Base-by-base conservation (phyloP, 2,329 filamentous ascomycete genomes). In the Claviceps spartinae region DNA sequence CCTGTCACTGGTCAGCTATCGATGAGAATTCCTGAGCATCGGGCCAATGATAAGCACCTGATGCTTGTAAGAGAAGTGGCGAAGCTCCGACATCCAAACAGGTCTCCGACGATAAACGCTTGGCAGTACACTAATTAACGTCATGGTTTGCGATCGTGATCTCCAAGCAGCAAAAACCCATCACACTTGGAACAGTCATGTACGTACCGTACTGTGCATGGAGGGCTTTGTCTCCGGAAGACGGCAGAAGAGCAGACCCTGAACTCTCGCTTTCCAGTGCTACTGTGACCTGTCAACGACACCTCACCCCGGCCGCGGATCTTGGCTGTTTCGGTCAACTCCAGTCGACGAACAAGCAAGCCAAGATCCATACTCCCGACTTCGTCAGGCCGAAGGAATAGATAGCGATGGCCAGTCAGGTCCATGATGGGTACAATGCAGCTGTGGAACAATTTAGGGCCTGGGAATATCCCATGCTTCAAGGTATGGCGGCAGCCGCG, bases 391-490 rank as follows among this genome's bases (percentile, higher is more conserved):
- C 30, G 30, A 34, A 34, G 9, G 6, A 36, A 13, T 22, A 30
- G 3, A 44, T 9, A 30, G n/a, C 16, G 1, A 51, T 47, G 43
- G 22, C 43, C 22, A 30, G 9, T 43, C 49, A 34, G 11, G n/a
- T 40, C 22, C 34, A 47, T 16, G 11, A 34, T 47, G 49, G 43
- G 8, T 87, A 87, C 63, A 80, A 85, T 63, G 63, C 65, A 52
- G 67, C 68, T 36, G 73, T 88, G 18, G 81, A 85, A 63, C 62
- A 62, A 14, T 71, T 86, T 34, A 73, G 83, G 54, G 66, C 72
- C 16, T 62, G 62, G 37, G 82, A 88, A 59, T 88, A 81, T 65
- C 84, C 84, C 26, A 85, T 86, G 81, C 72, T 88, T 44, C 71
- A 77, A 69, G 82, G 84, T 83, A 62, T 41, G 7, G 18, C 18